Evolutionary conservation across 2,329 filamentous ascomycete genomes (phyloP).

Genomic region (Sclerotinia glacialis): DNA sequence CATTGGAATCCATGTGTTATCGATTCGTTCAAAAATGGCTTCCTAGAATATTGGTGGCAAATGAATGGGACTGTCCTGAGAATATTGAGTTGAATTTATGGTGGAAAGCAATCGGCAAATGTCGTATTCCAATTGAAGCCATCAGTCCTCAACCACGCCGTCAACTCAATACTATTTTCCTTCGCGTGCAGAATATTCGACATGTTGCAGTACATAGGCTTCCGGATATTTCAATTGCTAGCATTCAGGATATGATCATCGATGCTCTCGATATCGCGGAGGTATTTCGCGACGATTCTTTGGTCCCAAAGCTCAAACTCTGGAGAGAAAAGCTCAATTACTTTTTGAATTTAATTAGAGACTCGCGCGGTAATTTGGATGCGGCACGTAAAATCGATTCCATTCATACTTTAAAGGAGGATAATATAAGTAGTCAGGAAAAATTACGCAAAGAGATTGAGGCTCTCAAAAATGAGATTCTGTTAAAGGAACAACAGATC

Average conservation of each 20-base stretch:
- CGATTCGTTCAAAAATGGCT: slow-evolving; percentile 28
- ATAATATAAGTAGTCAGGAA: not conserved
- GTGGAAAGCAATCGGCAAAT: slow-evolving; percentile 22
- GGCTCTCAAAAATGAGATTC: not conserved
- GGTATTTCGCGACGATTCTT: slow-evolving; percentile 19
- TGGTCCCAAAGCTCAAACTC: not conserved
- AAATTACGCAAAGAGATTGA: not conserved
- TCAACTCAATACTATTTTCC: slow-evolving; percentile 15
- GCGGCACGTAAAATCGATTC: not conserved
- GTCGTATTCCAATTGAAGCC: slow-evolving; percentile 23
- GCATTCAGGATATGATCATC: slow-evolving; percentile 20
- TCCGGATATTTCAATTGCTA: slow-evolving; percentile 21
- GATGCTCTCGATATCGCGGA: slow-evolving; percentile 20
- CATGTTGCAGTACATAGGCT: slow-evolving; percentile 26
- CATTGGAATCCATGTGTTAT: slow-evolving; percentile 26
- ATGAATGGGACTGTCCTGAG: slow-evolving; percentile 26
- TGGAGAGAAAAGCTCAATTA: slow-evolving; percentile 7
- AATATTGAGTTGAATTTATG: slow-evolving; percentile 26
- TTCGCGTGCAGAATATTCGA: slow-evolving; percentile 21
- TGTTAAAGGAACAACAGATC: not conserved
- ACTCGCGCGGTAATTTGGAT: not conserved
- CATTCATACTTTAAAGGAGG: not conserved
- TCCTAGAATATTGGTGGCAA: slow-evolving; percentile 21
- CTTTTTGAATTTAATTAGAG: not conserved
- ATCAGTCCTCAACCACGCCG: slow-evolving; percentile 6